Evolutionary conservation across 176 grass and related monocot species (phyloP).

Genomic region (Miscanthus lutarioriparius): DNA sequence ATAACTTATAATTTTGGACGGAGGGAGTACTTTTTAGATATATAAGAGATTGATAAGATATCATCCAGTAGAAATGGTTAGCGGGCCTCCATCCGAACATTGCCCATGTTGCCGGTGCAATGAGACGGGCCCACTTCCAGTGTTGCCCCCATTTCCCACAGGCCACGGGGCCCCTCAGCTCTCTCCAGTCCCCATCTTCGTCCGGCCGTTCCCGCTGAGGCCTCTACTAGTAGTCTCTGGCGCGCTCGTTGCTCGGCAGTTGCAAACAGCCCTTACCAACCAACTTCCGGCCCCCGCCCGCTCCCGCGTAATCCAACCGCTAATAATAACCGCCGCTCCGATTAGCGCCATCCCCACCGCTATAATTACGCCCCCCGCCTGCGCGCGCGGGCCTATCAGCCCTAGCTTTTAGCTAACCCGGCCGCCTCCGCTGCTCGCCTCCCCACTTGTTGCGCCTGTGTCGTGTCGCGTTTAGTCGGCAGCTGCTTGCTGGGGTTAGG

Average conservation of each 20-base stretch:
- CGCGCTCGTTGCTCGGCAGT: neutral
- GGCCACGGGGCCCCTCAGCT: too few species aligned
- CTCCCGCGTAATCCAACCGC: conserved; percentile 47
- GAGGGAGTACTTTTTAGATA: too few species aligned
- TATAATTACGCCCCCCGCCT: conserved; percentile 44
- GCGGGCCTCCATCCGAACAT: too few species aligned
- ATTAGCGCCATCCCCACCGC: conserved; percentile 29
- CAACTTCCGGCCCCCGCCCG: neutral
- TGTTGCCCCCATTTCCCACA: neutral
- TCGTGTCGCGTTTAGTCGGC: neutral
- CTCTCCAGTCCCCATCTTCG: neutral
- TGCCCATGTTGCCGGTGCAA: neutral
- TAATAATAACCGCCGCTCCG: conserved; percentile 17
- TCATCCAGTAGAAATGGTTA: too few species aligned
- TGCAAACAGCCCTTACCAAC: neutral
- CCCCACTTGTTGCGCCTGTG: neutral
- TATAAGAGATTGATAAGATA: too few species aligned
- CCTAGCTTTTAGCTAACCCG: conserved; percentile 4
- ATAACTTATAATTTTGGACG: too few species aligned
- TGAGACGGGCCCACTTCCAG: neutral
- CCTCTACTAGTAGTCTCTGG: neutral
- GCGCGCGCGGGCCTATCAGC: conserved; percentile 24
- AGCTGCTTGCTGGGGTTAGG: conserved; percentile 44
- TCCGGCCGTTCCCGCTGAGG: too few species aligned
- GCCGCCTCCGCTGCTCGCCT: neutral